These are phyloP conservation scores for Acer campestre DNA, from an alignment of 345 rosid species.

Conservation along the genomic window DNA sequence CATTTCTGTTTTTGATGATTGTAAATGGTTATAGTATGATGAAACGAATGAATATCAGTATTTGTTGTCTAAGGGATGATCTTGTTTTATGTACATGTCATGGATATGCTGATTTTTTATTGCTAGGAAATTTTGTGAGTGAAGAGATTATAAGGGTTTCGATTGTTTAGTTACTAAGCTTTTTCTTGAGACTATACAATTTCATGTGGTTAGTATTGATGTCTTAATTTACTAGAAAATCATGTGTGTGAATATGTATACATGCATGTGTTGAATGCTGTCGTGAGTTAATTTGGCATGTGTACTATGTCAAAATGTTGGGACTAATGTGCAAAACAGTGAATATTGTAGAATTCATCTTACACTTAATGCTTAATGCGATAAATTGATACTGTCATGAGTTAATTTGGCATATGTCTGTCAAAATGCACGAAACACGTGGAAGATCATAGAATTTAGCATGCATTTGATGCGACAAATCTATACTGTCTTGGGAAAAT, in stretches of 20 bases:
- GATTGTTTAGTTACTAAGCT: neutral
- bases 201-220: neutral
- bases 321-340: no score
- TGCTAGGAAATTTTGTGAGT: neutral
- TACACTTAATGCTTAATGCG: neutral
- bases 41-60: no score
- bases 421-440: neutral
- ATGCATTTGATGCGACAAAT: neutral
- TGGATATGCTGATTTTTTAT: neutral
- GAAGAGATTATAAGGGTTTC: neutral
- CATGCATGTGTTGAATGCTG: neutral
- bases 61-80: no score
- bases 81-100: no score
- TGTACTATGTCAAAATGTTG: no score
- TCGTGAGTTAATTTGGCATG: no score
- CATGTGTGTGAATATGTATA: neutral
- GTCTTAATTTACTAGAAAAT: neutral
- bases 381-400: neutral
- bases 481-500: neutral
- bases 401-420: neutral
- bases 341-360: neutral
- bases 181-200: neutral
- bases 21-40: neutral
- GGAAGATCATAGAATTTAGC: neutral
- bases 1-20: neutral